These are phyloP conservation scores for Ogataea chonburiensis DNA, from an alignment of 805 yeast genomes.

Conservation along the genomic window DNA sequence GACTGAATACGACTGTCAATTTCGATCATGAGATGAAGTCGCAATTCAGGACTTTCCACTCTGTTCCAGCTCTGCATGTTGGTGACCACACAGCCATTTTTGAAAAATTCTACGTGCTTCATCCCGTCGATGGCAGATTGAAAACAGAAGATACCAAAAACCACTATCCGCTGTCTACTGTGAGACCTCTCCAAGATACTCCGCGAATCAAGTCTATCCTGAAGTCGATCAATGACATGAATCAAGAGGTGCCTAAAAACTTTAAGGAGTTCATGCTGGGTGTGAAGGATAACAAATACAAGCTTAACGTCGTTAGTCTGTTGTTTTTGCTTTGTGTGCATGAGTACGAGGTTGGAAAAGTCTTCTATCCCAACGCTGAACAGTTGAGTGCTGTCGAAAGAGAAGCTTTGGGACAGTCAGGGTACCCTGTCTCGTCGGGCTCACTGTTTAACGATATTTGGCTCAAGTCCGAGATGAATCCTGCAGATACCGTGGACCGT, in stretches of 20 bases:
- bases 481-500: slow-evolving; percentile 65
- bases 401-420: no score
- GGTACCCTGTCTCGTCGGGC: slow-evolving; percentile 24
- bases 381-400: slow-evolving; percentile 11
- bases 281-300: slow-evolving; percentile 17
- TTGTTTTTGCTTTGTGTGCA: slow-evolving; percentile 71
- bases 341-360: slow-evolving; percentile 37
- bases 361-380: slow-evolving; percentile 26
- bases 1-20: slow-evolving; percentile 93
- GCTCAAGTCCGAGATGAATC: slow-evolving; percentile 57
- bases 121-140: slow-evolving; percentile 16
- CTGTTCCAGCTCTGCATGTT: slow-evolving; percentile 86
- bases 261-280: slow-evolving; percentile 43
- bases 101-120: slow-evolving; percentile 26
- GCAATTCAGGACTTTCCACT: slow-evolving; percentile 87
- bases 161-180: slow-evolving; percentile 41
- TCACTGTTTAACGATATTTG: slow-evolving; percentile 72
- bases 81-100: slow-evolving; percentile 43
- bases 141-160: slow-evolving; percentile 25
- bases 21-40: slow-evolving; percentile 95
- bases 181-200: slow-evolving; percentile 88
- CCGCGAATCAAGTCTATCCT: slow-evolving; percentile 88
- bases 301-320: slow-evolving; percentile 66
- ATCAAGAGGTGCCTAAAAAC: slow-evolving; percentile 46
- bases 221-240: slow-evolving; percentile 80